phyloP scores from a whole-genome alignment of 2,329 filamentous ascomycete genomes.

The Chalara sp. region DNA sequence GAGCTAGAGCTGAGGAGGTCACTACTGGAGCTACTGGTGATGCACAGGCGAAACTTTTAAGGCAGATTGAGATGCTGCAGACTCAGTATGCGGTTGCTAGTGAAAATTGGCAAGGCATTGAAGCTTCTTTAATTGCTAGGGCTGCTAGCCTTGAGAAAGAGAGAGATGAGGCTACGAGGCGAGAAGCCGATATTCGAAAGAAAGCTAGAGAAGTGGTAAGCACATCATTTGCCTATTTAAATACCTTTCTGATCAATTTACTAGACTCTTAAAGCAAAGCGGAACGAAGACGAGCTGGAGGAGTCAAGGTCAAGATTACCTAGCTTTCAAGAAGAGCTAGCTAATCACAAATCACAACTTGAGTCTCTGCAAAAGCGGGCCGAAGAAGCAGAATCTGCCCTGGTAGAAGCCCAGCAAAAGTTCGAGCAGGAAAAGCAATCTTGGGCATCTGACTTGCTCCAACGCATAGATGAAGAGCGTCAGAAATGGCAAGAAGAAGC shows the following conservation, averaged over 20 bases:
- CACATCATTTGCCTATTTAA: background rate
- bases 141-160: slow-evolving; percentile 80
- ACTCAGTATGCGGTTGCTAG: slow-evolving; percentile 91
- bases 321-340: slow-evolving; percentile 57
- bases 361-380: slow-evolving; percentile 58
- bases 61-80: slow-evolving; percentile 92
- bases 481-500: slow-evolving; percentile 48
- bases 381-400: slow-evolving; percentile 57
- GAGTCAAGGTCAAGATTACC: slow-evolving; percentile 56
- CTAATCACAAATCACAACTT: slow-evolving; percentile 50
- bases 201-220: slow-evolving; percentile 82
- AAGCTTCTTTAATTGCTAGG: slow-evolving; percentile 74
- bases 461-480: slow-evolving; percentile 59
- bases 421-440: slow-evolving; percentile 52
- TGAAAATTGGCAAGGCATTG: slow-evolving; percentile 96
- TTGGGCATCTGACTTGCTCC: slow-evolving; percentile 48
- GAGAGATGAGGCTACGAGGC: slow-evolving; percentile 74
- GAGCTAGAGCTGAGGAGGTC: slow-evolving; percentile 79
- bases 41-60: slow-evolving; percentile 79
- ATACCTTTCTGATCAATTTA: slow-evolving; percentile 21
- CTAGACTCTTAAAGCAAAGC: slow-evolving; percentile 54
- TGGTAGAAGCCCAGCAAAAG: slow-evolving; percentile 50
- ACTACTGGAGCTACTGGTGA: slow-evolving; percentile 77
- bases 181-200: slow-evolving; percentile 81
- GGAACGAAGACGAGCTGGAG: slow-evolving; percentile 76